Conservation (phyloP, 768 basidiomycete genomes). For the Terana coerulea region DNA sequence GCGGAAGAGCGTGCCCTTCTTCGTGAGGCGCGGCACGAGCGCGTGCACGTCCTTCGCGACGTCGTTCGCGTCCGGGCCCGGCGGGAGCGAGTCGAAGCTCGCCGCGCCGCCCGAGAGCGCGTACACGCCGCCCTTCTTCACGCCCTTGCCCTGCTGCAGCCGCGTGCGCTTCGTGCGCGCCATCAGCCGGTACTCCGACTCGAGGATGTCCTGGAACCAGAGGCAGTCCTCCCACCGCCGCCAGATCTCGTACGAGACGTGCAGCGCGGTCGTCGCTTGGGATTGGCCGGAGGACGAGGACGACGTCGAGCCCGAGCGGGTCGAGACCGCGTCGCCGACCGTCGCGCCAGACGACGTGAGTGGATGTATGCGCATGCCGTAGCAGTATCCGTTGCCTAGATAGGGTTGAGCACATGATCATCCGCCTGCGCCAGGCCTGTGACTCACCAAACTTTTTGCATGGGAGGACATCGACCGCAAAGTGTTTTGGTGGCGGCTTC, state of each 20-base stretch:
- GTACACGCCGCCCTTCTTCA: constrained; percentile 67
- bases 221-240: constrained; percentile 83
- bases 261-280: constrained; percentile 20
- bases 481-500: constrained; percentile 53
- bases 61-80: constrained; percentile 74
- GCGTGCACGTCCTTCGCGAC: constrained; percentile 68
- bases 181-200: constrained; percentile 57
- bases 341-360: constrained; percentile 28
- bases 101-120: constrained; percentile 70
- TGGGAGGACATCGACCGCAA: constrained; percentile 54
- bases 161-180: constrained; percentile 67
- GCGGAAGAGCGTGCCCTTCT: constrained; percentile 71
- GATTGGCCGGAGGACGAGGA: constrained; percentile 20
- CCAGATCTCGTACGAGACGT: constrained; percentile 68
- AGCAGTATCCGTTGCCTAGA: constrained; percentile 55
- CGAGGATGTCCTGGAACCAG: constrained; percentile 67
- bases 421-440: background rate
- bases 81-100: constrained; percentile 82
- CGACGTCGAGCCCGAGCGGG: constrained; percentile 2
- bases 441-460: constrained; percentile 48
- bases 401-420: constrained; percentile 6
- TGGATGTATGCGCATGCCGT: constrained; percentile 59
- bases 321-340: background rate
- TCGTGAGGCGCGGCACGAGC: constrained; percentile 62
- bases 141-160: constrained; percentile 67